Percentiles rank a stretch among this genome's conserved stretches.
These are phyloP conservation scores for Carex kokanica DNA, from an alignment of 176 grass and related monocot genomes.

Conservation along the genomic window DNA sequence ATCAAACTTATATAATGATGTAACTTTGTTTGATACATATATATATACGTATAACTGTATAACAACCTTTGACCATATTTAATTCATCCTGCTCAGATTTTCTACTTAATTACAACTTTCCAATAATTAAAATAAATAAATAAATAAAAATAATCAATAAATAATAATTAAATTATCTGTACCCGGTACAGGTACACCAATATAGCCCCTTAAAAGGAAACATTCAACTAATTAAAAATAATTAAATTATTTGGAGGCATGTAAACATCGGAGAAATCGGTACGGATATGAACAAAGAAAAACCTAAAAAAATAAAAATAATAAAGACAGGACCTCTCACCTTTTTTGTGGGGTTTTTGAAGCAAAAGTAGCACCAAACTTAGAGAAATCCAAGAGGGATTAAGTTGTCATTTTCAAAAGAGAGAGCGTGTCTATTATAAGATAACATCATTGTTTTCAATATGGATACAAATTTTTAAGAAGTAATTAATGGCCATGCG, in stretches of 20 bases:
- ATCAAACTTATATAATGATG: background rate
- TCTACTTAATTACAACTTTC: background rate
- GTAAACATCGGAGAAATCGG: constrained; percentile 12
- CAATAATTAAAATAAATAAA: background rate
- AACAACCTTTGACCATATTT: background rate
- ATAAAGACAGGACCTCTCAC: constrained; percentile 6
- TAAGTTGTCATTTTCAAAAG: background rate
- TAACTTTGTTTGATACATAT: background rate
- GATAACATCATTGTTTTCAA: constrained; percentile 17
- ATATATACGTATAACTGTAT: too few species aligned
- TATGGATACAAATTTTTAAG: background rate
- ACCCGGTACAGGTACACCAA: background rate
- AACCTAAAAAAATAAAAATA: background rate
- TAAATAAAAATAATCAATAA: background rate
- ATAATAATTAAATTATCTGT: background rate
- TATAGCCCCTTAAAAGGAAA: background rate
- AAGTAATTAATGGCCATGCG: background rate
- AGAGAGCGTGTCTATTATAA: background rate
- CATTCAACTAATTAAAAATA: too few species aligned
- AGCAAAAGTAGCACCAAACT: constrained; percentile 17
- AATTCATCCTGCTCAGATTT: background rate
- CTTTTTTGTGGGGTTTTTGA: constrained; percentile 29
- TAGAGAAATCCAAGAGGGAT: constrained; percentile 1
- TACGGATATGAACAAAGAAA: background rate
- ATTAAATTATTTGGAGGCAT: constrained; percentile 19